A percentile compares a stretch with the other conserved stretches of the same genome.
Conservation (phyloP, 1,284 basidiomycete species). For the Trametes sp. region DNA sequence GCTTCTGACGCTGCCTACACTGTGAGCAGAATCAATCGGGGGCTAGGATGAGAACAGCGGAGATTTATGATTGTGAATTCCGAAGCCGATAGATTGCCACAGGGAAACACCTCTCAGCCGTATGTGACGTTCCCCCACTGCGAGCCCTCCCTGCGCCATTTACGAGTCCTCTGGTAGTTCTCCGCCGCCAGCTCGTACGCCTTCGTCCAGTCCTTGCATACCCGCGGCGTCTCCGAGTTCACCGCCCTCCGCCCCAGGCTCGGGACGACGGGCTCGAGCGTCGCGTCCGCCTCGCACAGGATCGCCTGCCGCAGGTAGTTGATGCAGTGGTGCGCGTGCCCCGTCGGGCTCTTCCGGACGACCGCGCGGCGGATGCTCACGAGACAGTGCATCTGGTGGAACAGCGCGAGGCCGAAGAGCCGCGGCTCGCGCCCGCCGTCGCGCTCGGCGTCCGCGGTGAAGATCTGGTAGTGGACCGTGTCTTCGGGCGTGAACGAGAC, state of each 20-base stretch:
- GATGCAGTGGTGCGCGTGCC: conserved; percentile 53
- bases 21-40: too few species aligned
- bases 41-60: too few species aligned
- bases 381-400: conserved; percentile 45
- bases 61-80: too few species aligned
- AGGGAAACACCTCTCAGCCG: too few species aligned
- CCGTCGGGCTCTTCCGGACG: conserved; percentile 19
- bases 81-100: too few species aligned
- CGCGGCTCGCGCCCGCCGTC: conserved; percentile 8
- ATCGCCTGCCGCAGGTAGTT: conserved; percentile 51
- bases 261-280: conserved; percentile 47
- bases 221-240: not conserved
- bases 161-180: not conserved
- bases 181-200: not conserved
- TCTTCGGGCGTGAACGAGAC: conserved; percentile 12
- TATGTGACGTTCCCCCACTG: too few species aligned
- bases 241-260: not conserved
- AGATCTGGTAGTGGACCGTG: conserved; percentile 20
- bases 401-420: conserved; percentile 38
- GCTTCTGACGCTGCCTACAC: too few species aligned
- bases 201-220: not conserved
- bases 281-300: conserved; percentile 51
- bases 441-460: conserved; percentile 2
- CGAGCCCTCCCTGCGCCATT: not conserved
- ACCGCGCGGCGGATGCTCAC: conserved; percentile 27